Evolutionary conservation across 805 yeast species (phyloP), one percentile per base, ranked within the genome.

Genomic region (Lipomyces chichibuensis): DNA sequence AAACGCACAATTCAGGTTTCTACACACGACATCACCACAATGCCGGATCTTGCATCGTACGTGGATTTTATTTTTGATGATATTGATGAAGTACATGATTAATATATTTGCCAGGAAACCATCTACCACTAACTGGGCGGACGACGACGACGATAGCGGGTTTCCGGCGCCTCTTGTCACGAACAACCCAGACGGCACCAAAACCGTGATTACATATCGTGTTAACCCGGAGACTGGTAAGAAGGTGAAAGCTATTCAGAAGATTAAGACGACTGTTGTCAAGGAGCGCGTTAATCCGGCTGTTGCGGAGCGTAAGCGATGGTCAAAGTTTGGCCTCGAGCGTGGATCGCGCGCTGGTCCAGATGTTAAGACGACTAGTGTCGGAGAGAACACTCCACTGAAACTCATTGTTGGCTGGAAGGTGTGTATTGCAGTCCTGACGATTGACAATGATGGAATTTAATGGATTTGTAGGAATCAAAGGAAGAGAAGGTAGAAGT

Each of bases 241-340:
- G 78, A 92, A 89, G 77, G 91, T 90, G 70, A 91, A 89, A 79
- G 86, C 93, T 62, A 92, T 97, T 57, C 97, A 93, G 78, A 90
- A 84, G 77, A 87, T 95, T 77, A 88, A 85, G 77, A 90, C 89
- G 75, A 86, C 90, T 67, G 85, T 84, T 73, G 91, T 89, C 52
- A 88, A 86, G 75, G 97, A 91, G 78, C 85, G 84, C 70, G 97
- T 92, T 54, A 91, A 91, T 78, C 92, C 90, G 60, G 83, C 84
- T 55, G 91, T 94, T 68, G 98, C 97, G n/a, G 84, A 82, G 65
- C 90, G 98, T 80, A 89, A 88, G 78, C 85, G 86, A 72, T 95
- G 98, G 98, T 77, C 81, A 69, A 91, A 91, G 79, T 95, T 88
- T 78, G 99, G 98, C 65, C 87, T 84, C 64, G 98, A 93, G 76